phyloP scores from a whole-genome alignment of 768 basidiomycete species.

The Panaeolus papilionaceus region DNA sequence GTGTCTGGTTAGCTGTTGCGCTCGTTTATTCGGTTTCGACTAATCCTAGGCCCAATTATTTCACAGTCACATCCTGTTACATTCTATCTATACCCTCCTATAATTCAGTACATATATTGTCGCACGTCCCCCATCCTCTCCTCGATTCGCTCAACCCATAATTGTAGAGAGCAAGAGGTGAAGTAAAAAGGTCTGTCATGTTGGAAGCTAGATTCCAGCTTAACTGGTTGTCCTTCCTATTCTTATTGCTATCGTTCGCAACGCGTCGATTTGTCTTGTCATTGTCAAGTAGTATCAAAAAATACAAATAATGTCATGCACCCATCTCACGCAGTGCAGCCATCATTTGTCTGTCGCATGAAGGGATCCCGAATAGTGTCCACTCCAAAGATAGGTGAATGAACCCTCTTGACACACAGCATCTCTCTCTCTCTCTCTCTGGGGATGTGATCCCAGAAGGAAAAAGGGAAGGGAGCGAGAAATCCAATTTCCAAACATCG shows the following conservation, averaged over 20 bases:
- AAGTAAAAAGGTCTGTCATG: slow-evolving; percentile 7
- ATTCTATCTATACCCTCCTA: slow-evolving; percentile 23
- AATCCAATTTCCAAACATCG: background rate
- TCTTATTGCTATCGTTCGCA: slow-evolving; percentile 6
- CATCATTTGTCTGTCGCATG: slow-evolving; percentile 11
- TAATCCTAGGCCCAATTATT: slow-evolving; percentile 13
- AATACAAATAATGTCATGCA: slow-evolving; percentile 4
- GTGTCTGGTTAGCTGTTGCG: slow-evolving; percentile 13
- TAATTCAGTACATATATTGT: slow-evolving; percentile 19
- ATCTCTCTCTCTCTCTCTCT: background rate
- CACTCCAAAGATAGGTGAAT: slow-evolving; percentile 30
- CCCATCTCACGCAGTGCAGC: background rate
- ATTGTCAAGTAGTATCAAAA: slow-evolving; percentile 18
- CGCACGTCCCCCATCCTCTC: slow-evolving; percentile 22
- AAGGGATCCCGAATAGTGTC: slow-evolving; percentile 34
- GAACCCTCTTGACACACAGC: slow-evolving; percentile 12
- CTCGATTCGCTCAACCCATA: slow-evolving; percentile 16
- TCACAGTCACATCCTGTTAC: slow-evolving; percentile 24
- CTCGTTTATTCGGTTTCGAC: slow-evolving; percentile 13
- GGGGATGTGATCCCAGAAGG: slow-evolving; percentile 9
- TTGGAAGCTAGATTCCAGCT: slow-evolving; percentile 1
- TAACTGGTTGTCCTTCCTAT: background rate
- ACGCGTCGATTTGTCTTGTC: slow-evolving; percentile 5
- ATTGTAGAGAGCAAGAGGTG: slow-evolving; percentile 1
- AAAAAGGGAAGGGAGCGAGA: slow-evolving; percentile 5